Evolutionary conservation across 805 yeast species (phyloP).

Genomic region (Zygosaccharomyces siamensis): DNA sequence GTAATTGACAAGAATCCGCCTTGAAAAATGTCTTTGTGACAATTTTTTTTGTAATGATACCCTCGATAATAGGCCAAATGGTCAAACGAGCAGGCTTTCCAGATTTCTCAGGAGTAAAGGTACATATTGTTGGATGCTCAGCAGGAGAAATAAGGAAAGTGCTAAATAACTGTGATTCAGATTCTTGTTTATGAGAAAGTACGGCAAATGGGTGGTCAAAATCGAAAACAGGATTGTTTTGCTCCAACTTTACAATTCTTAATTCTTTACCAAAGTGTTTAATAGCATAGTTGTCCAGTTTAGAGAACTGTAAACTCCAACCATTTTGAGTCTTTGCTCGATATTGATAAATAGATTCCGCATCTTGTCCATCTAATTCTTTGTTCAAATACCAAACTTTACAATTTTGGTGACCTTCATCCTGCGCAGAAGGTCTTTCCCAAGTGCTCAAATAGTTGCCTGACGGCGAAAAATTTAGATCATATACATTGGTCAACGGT

Average conservation of each 20-base stretch:
- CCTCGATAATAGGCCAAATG: constrained; percentile 48
- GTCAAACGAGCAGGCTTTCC: constrained; percentile 89
- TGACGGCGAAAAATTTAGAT: constrained; percentile 80
- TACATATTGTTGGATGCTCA: constrained; percentile 80
- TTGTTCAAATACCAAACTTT: constrained; percentile 60
- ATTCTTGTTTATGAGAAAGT: constrained; percentile 36
- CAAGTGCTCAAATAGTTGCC: constrained; percentile 82
- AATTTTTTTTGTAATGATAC: constrained; percentile 57
- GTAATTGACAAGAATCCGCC: constrained; percentile 88
- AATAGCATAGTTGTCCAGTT: constrained; percentile 33
- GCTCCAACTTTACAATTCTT: constrained; percentile 42
- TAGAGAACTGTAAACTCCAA: constrained; percentile 51
- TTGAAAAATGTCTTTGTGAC: constrained; percentile 87
- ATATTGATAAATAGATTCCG: constrained; percentile 43
- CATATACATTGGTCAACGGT: constrained; percentile 62
- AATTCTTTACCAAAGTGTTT: constrained; percentile 30
- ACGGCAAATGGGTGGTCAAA: constrained; percentile 54
- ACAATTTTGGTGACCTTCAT: constrained; percentile 72
- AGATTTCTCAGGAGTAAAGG: constrained; percentile 78
- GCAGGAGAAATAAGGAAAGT: constrained; percentile 77
- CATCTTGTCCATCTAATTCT: constrained; percentile 37
- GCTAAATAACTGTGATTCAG: constrained; percentile 40
- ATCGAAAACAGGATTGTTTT: constrained; percentile 36
- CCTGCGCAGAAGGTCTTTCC: constrained; percentile 79
- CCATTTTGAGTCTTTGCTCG: constrained; percentile 78